Base-by-base conservation (phyloP, 208 protist species). In the Acanthamoeba healyi region DNA sequence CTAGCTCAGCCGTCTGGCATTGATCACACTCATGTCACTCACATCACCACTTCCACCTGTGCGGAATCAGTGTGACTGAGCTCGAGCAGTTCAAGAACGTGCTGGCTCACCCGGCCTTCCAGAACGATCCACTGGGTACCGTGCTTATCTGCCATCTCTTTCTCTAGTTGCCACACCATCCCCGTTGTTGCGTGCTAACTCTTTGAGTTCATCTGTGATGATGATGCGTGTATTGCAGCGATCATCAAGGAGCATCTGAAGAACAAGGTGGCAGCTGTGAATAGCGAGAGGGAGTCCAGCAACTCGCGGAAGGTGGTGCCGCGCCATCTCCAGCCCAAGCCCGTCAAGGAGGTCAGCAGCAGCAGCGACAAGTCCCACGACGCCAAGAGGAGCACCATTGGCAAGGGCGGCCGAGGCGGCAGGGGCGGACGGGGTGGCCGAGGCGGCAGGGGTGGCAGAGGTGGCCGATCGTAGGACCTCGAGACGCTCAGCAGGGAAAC, bases 21-120 rank as follows among this genome's bases (percentile, higher is more conserved):
- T 54, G 49, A 54, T 54, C n/a, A n/a, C n/a, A n/a, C n/a, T n/a
- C n/a, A n/a, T n/a, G n/a, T n/a, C n/a, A n/a, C n/a, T n/a, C n/a
- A n/a, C n/a, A n/a, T n/a, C n/a, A n/a, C n/a, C n/a, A n/a, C n/a
- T n/a, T 54, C 10, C 49, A 54, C 49, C 10, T 54, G 49, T 15
- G 15, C 49, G 61, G n/a, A n/a, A n/a, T n/a, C 72, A 82, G 72
- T 9, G 42, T 29, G 72, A 54, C 72, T 32, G 72, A 82, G 42
- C 38, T 82, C 5, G 72, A 82, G 42, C 72, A 82, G 72, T 82
- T 82, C 38, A 82, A 82, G 72, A 82, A 82, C 42, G 72, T 82
- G 36, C n/a, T 82, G 42, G 72, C 72, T 54, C 72, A 82, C 42
- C 72, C 72, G 5, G 72, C 72, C 29, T 82, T 44, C 26, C 72